Percentiles rank a stretch among this genome's conserved stretches.
These are phyloP conservation scores for Zoysia pacifica DNA, from an alignment of 176 grass and related monocot genomes.

Conservation along the genomic window DNA sequence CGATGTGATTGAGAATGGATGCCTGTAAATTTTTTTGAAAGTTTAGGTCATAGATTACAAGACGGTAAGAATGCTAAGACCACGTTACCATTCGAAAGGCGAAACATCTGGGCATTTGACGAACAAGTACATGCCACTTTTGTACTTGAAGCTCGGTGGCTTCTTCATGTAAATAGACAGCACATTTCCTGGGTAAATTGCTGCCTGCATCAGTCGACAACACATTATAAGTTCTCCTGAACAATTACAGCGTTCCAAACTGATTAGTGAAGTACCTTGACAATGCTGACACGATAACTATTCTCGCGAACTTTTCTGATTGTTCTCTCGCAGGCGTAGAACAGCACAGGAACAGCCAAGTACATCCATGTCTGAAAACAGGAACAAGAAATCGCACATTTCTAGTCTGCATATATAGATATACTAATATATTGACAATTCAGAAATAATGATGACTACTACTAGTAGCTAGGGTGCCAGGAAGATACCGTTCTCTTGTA, in stretches of 20 bases:
- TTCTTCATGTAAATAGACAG: slow-evolving; percentile 89
- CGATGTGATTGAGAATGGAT: slow-evolving; percentile 99
- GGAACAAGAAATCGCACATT: neutral
- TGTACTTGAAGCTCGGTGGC: slow-evolving; percentile 82
- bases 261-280: slow-evolving; percentile 64
- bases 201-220: slow-evolving; percentile 58
- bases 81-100: slow-evolving; percentile 85
- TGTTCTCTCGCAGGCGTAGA: slow-evolving; percentile 83
- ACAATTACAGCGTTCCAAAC: neutral
- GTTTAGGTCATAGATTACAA: neutral
- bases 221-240: neutral
- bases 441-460: neutral
- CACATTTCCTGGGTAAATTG: slow-evolving; percentile 97
- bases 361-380: slow-evolving; percentile 91
- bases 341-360: slow-evolving; percentile 71
- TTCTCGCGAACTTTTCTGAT: slow-evolving; percentile 71
- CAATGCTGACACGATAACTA: slow-evolving; percentile 60
- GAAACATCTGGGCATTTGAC: slow-evolving; percentile 95
- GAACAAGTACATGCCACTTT: slow-evolving; percentile 98
- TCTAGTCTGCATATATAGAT: neutral
- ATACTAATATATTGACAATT: neutral
- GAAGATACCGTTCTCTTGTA: slow-evolving; percentile 86
- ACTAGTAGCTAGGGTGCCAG: no score
- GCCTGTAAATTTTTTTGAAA: slow-evolving; percentile 52
- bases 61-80: neutral